Base-by-base conservation (phyloP, 179 eudicot genomes). In the Amaranthus tricolor region DNA sequence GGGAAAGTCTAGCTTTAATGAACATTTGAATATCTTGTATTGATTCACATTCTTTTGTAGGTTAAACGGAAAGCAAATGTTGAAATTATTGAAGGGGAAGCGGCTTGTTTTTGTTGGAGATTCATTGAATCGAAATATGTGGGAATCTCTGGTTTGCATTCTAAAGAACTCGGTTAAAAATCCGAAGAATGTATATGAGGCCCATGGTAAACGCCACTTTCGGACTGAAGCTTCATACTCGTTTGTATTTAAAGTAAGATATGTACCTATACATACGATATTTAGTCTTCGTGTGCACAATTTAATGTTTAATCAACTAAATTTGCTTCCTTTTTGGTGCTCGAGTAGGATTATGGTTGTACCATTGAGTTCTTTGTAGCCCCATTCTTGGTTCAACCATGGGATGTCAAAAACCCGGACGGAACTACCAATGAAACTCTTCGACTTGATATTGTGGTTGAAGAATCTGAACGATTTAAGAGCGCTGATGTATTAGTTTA, bases 331-430 rank as follows among this genome's bases (percentile, higher is more conserved):
- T 40, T 31, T 66, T 45, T 10, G 11, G 49, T 52, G 53, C 45
- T 63, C 72, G 67, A 16, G 67, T 80, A 95, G 99, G 98, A 93
- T 40, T 96, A 93, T 24, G 79, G 84, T 74, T 86, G 82, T 79
- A 86, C 92, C 0, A 82, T 96, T 3, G 99, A 96, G 89, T 96
- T 96, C 80, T 93, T 89, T 47, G 98, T 85, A 17, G 80, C 98
- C 53, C 97, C 98, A 21, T 96, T 96, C 85, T 78, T 96, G 63
- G 99, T 96, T 73, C 93, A 85, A 84, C 96, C 85, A 82, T 91
- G 90, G 90, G 98, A 93, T 72, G 69, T 80, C 40, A 57, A 76
- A 11, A 93, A 82, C 13, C 83, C 82, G 81, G 70, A 81, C 43
- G 97, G 97, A 58, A 52, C 80, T 11, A 83, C 79, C 74, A 91